These are phyloP conservation scores for Carex kokanica DNA, from an alignment of 176 grass and related monocot genomes.

Conservation along the genomic window DNA sequence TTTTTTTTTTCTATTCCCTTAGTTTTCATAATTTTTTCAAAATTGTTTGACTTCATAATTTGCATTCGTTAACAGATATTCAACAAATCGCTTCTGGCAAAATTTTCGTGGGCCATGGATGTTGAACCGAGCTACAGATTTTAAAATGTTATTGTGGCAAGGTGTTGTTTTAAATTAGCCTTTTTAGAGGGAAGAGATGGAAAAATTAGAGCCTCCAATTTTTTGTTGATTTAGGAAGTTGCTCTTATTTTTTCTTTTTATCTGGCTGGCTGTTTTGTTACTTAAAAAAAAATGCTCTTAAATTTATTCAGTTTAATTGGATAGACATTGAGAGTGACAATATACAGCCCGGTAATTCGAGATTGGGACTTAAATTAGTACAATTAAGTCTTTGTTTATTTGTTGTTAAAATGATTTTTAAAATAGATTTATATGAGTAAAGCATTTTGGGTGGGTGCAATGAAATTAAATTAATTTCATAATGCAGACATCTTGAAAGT, in stretches of 20 bases:
- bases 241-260: constrained; percentile 4
- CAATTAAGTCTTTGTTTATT: background rate
- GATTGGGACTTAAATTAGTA: background rate
- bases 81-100: constrained; percentile 83
- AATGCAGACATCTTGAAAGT: background rate
- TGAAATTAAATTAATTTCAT: background rate
- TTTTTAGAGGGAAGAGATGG: constrained; percentile 17
- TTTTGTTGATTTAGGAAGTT: constrained; percentile 23
- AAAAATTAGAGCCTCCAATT: constrained; percentile 2
- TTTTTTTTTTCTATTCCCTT: background rate
- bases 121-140: constrained; percentile 84
- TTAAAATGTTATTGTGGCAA: constrained; percentile 30
- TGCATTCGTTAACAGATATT: constrained; percentile 68
- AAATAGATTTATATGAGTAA: background rate
- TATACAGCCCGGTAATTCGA: constrained; percentile 3
- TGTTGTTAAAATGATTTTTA: background rate
- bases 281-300: background rate
- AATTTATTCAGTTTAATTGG: background rate
- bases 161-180: constrained; percentile 11
- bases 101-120: constrained; percentile 91
- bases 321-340: constrained; percentile 8
- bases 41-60: background rate
- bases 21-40: background rate
- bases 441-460: background rate
- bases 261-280: background rate